Conservation (phyloP, 176 grass and related monocot genomes). For the Aechmea fasciata region DNA sequence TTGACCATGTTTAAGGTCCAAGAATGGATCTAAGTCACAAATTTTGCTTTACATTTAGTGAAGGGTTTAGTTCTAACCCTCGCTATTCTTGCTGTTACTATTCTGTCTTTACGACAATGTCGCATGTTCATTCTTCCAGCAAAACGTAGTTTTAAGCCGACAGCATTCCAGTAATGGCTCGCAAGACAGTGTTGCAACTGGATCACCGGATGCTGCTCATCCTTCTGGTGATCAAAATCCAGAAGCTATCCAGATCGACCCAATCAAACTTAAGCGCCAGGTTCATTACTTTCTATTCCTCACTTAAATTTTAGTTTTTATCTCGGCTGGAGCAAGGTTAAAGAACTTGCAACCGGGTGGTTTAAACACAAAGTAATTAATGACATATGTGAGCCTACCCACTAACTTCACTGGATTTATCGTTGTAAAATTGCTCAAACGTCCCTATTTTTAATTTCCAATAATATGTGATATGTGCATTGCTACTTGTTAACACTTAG, state of each 20-base stretch:
- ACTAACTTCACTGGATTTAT: no score
- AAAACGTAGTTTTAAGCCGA: slow-evolving; percentile 5
- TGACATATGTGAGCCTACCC: no score
- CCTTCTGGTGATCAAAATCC: slow-evolving; percentile 20
- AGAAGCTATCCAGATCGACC: slow-evolving; percentile 15
- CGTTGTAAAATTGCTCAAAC: no score
- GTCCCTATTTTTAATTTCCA: no score
- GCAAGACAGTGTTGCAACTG: slow-evolving; percentile 7
- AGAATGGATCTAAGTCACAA: not conserved
- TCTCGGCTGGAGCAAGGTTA: not conserved
- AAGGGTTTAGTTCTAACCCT: not conserved
- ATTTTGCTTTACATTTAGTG: not conserved
- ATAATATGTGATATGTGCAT: no score
- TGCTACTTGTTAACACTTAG: not conserved
- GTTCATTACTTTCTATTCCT: slow-evolving; percentile 16
- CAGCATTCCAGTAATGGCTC: slow-evolving; percentile 5
- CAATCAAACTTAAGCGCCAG: slow-evolving; percentile 55
- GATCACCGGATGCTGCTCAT: slow-evolving; percentile 2
- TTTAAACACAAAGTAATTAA: not conserved
- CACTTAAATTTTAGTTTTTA: slow-evolving; percentile 1
- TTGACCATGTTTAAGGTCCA: not conserved
- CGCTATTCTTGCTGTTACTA: not conserved
- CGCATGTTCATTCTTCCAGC: not conserved
- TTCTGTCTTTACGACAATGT: not conserved
- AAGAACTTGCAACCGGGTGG: not conserved